Evolutionary conservation across 257 asterid species (phyloP), one percentile per base, ranked within the genome.

Genomic region (Verbascum thapsus): DNA sequence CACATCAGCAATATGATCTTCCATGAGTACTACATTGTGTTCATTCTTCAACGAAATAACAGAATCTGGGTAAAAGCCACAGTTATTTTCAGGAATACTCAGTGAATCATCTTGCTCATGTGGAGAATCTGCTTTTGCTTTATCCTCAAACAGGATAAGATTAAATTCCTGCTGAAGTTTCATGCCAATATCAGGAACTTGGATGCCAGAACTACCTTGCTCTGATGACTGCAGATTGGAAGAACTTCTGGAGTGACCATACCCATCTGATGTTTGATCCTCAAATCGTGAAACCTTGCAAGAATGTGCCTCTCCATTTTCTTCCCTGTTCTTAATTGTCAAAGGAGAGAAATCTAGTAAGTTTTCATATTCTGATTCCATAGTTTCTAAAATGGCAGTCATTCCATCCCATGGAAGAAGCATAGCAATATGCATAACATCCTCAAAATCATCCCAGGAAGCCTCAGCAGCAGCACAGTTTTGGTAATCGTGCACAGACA

Each of bases 371-470:
- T 17, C 60, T 12, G 51, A 48, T 61, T 57, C 81, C 32, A 66
- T 44, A 76, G 71, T 26, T 52, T 48, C 76, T 50, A 53, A 75
- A 19, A 66, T 58, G 58, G 51, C 62, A 53, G 52, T 44, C 61
- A 16, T 67, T 71, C 58, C 84, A 67, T 12, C 37, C 34, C 53
- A 30, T 6, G 80, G 73, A 17, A 60, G 3, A 45, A 47, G 44
- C 69, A 71, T 7, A 26, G 63, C 18, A 35, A 49, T 55, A 67
- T 83, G 74, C 63, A 66, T 80, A 23, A 37, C 64, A 57, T 67
- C 65, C 60, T 79, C 87, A 74, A 76, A 59, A 73, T 79, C 71
- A 45, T 79, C 82, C 63, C 48, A 58, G 18, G 74, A 71, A 22
- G 69, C 64, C 47, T 75, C 80, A 75, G 82, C 75, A 23, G 69